Evolutionary conservation across 108 stramenopile genomes (phyloP).

Genomic region (Nannochloropsis gaditana): DNA sequence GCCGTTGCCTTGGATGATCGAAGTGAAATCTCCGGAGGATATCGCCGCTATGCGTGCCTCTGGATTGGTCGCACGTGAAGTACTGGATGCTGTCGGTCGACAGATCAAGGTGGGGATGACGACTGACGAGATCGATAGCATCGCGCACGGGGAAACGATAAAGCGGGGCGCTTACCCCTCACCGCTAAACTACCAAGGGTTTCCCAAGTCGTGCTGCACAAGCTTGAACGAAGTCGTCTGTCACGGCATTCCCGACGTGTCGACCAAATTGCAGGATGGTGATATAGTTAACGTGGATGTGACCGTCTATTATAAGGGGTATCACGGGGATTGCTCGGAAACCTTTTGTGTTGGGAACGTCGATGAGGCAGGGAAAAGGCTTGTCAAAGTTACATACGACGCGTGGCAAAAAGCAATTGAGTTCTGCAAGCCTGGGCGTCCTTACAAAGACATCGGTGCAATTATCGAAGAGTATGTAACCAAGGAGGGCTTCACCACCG

Average conservation of each 20-base stretch:
- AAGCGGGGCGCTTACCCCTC: conserved; percentile 88
- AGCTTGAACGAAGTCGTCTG: conserved; percentile 70
- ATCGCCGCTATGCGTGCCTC: conserved; percentile 83
- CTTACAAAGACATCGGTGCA: conserved; percentile 86
- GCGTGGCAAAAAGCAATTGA: conserved; percentile 52
- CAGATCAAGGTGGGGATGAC: conserved; percentile 80
- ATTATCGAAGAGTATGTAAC: conserved; percentile 76
- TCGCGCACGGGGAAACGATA: conserved; percentile 79
- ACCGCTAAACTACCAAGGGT: conserved; percentile 93
- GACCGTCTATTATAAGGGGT: conserved; percentile 81
- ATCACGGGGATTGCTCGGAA: conserved; percentile 95
- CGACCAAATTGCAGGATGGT: conserved; percentile 68
- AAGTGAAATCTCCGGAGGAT: conserved; percentile 74
- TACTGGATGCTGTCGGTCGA: conserved; percentile 80
- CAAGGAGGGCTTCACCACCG: conserved; percentile 56
- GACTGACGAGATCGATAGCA: conserved; percentile 87
- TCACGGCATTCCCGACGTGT: conserved; percentile 94
- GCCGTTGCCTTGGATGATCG: conserved; percentile 59
- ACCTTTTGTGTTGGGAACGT: conserved; percentile 91
- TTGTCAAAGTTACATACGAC: conserved; percentile 67
- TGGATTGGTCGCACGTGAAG: conserved; percentile 70
- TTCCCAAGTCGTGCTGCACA: conserved; percentile 74
- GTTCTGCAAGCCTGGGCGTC: conserved; percentile 57
- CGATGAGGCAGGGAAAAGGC: conserved; percentile 63
- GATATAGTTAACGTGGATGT: conserved; percentile 95